Base-by-base conservation (phyloP, 1,139 yeast genomes). In the Nakaseomyces bracarensis region DNA sequence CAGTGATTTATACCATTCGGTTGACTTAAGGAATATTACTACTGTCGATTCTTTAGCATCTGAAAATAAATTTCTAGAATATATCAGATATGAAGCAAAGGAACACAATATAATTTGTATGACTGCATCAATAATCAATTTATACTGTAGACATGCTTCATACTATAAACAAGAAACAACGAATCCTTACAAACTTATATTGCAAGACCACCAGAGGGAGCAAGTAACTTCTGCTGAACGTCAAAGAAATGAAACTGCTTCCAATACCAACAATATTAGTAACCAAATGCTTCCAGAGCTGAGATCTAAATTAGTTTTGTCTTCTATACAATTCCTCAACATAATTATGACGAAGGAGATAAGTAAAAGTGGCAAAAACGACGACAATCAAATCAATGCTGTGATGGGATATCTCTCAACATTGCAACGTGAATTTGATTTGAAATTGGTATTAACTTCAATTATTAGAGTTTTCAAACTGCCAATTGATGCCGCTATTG, bases 81-180 rank as follows among this genome's bases (percentile, higher is more conserved):
- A 22, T 9, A 37, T 26, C 10, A 18, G 20, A 19, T 37, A 28
- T 21, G 26, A 37, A 10, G 39, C 36, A 11, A 33, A 27, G 14
- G 39, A 42, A 38, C 38, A 38, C 33, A 26, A 25, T 48, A 61
- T 67, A 37, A 64, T 70, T 43, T 73, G 80, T 0, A 61, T 86
- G 29, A 70, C 82, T 5, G 79, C 87, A 49, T 84, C 95, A 1
- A 64, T 86, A 25, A 55, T 83, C 13, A 89, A 87, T 57, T 61
- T 76, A 5, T 61, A 73, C 8, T 74, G 79, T 49, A 61, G 79
- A 21, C 58, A 59, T 18, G 58, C 64, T 39, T 52, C 54, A 31
- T 41, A 53, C n/a, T 53, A 54, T 29, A 40, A 50, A 10, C 60
- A 55, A n/a, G 51, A 57, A 36, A 27, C 35, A 3, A 30, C 43